phyloP scores from a whole-genome alignment of 106 monocot species.

The Iris macrosiphon region DNA sequence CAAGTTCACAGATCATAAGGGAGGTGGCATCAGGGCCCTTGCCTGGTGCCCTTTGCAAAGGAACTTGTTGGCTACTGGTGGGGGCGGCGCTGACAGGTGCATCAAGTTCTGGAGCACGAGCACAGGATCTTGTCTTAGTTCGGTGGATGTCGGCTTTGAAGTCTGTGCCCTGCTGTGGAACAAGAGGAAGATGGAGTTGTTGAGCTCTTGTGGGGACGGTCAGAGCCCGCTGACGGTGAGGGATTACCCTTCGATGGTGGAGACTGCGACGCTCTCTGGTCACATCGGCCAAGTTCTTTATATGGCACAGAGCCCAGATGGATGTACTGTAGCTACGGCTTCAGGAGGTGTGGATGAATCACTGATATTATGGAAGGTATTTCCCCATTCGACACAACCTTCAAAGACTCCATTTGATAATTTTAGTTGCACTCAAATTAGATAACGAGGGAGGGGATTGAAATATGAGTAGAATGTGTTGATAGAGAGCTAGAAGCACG shows the following conservation, averaged over 20 bases:
- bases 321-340: no score
- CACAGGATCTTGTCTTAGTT: slow-evolving; percentile 18
- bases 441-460: no score
- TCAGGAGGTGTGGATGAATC: no score
- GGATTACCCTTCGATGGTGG: slow-evolving; percentile 26
- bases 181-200: slow-evolving; percentile 55
- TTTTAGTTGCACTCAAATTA: no score
- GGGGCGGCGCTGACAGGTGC: slow-evolving; percentile 22
- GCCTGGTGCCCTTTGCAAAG: slow-evolving; percentile 45
- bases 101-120: slow-evolving; percentile 45
- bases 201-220: slow-evolving; percentile 63
- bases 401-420: no score
- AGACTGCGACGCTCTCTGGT: slow-evolving; percentile 15
- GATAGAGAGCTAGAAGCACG: no score
- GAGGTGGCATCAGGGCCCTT: slow-evolving; percentile 28
- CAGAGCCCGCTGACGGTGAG: slow-evolving; percentile 25
- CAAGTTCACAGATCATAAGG: slow-evolving; percentile 29
- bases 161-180: slow-evolving; percentile 56
- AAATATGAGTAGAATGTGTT: no score
- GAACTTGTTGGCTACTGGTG: slow-evolving; percentile 36
- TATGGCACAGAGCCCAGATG: slow-evolving; percentile 31
- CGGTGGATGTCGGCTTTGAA: slow-evolving; percentile 31
- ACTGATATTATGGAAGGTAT: no score
- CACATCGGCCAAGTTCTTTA: slow-evolving; percentile 29
- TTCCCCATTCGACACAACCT: no score